These are phyloP conservation scores for Phytophthora lateralis DNA, from an alignment of 352 stramenopile species.

Conservation along the genomic window DNA sequence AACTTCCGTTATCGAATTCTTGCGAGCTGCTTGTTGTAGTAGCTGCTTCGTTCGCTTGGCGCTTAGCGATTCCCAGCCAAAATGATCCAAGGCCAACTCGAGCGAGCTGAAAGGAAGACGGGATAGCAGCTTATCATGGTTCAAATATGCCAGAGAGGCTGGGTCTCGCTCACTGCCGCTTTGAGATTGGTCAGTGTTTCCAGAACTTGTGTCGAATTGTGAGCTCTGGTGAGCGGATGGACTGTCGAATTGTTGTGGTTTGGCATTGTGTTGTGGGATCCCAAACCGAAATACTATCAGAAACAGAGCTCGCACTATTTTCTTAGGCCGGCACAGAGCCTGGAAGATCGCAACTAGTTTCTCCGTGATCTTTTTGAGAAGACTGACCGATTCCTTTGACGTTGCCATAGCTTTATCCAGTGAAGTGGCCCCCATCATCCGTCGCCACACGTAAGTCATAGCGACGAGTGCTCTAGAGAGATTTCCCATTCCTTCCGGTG, in stretches of 20 bases:
- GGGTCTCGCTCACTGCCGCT: neutral
- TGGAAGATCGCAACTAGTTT: slow-evolving; percentile 13
- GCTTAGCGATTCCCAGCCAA: slow-evolving; percentile 18
- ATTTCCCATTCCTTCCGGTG: slow-evolving; percentile 21
- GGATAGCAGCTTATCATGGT: slow-evolving; percentile 1
- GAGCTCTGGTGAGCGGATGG: slow-evolving; percentile 3
- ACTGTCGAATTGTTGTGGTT: slow-evolving; percentile 4
- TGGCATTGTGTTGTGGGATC: neutral
- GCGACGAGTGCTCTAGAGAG: slow-evolving; percentile 40
- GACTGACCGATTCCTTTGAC: slow-evolving; percentile 14
- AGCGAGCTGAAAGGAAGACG: slow-evolving; percentile 25
- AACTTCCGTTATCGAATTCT: slow-evolving; percentile 1
- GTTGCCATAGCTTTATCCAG: slow-evolving; percentile 39
- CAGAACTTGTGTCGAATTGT: neutral
- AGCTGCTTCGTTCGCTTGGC: slow-evolving; percentile 22
- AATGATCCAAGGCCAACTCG: slow-evolving; percentile 23
- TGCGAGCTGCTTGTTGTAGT: slow-evolving; percentile 3
- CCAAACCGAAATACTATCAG: neutral
- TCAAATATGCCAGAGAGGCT: neutral
- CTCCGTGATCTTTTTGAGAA: slow-evolving; percentile 22
- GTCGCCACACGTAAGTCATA: slow-evolving; percentile 52
- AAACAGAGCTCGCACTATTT: neutral
- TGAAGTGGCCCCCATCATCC: slow-evolving; percentile 29
- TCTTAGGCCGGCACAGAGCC: slow-evolving; percentile 1
- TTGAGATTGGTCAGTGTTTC: slow-evolving; percentile 12